Evolutionary conservation across 2,329 filamentous ascomycete genomes (phyloP), one percentile per base, ranked within the genome.

Genomic region (Fusarium sterilihyphosum): DNA sequence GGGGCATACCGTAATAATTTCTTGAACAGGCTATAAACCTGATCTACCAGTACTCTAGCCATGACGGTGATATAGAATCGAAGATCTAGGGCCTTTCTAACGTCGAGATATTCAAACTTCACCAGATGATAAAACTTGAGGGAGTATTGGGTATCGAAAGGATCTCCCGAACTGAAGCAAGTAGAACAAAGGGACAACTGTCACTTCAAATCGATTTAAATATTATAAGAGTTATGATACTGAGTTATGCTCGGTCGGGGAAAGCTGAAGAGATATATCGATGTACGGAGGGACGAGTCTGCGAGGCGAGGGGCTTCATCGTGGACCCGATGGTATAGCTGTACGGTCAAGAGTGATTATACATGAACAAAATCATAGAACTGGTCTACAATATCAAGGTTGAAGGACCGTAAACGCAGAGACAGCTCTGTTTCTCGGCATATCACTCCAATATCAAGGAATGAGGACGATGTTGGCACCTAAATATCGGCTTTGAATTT

Each of bases 401-500:
- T 3, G 17, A 24, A 29, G 18, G 26, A 6, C 18, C 2, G 1
- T 33, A 11, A 11, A 9, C 22, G 12, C 2, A 44, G 11, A 18
- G 22, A 26, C 8, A 18, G 29, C 22, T 33, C 16, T 44, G 22
- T 33, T 2, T 33, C 17, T 20, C 8, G 2, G 3, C 43, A 22
- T 53, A 18, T 14, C 33, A 43, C 16, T 31, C 31, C n/a, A 17
- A 38, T 44, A 17, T n/a, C 26, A 16, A 31, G 8, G 49, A 20
- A 35, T 9, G 31, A 5, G 17, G 22, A 33, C 8, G 6, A 43
- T 18, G 41, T 40, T 22, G 33, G 31, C 31, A 24, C 43, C 24
- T 31, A 4, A 22, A 20, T 5, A 24, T 26, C n/a, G 18, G 2
- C 22, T 72, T 72, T 74, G 71, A 70, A 56, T 72, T 67, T 72